These are phyloP conservation scores for Citrus trifoliata DNA, from an alignment of 345 rosid species.

Conservation along the genomic window DNA sequence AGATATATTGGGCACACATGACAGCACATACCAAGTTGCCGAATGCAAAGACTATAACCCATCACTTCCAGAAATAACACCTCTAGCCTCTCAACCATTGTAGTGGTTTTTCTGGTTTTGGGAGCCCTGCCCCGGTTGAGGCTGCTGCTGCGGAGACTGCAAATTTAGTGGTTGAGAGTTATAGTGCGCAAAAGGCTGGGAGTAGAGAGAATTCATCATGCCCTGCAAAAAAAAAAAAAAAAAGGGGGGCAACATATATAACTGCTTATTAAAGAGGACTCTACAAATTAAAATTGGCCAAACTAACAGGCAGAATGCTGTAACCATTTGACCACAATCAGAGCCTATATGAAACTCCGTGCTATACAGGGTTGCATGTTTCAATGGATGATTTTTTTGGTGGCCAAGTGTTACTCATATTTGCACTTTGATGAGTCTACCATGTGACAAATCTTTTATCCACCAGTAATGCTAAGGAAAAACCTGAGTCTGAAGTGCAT, in stretches of 20 bases:
- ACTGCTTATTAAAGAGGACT: neutral
- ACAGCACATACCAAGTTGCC: slow-evolving; percentile 75
- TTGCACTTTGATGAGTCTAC: neutral
- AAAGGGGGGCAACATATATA: neutral
- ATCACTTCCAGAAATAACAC: slow-evolving; percentile 27
- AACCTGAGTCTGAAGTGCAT: slow-evolving; percentile 91
- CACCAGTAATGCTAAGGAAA: slow-evolving; percentile 2
- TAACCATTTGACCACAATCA: neutral
- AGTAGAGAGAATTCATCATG: slow-evolving; percentile 85
- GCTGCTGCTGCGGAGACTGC: slow-evolving; percentile 60
- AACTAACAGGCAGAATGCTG: neutral
- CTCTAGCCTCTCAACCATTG: slow-evolving; percentile 58
- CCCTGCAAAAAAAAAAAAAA: slow-evolving; percentile 46
- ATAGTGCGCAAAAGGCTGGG: slow-evolving; percentile 88
- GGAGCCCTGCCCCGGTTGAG: slow-evolving; percentile 76
- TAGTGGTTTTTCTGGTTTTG: slow-evolving; percentile 80
- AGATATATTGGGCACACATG: slow-evolving; percentile 44
- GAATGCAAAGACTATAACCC: slow-evolving; percentile 75
- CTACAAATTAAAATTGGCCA: neutral
- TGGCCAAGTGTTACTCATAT: neutral
- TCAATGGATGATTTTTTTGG: neutral
- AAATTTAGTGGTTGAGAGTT: slow-evolving; percentile 71
- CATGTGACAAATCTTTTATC: neutral
- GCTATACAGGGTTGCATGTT: neutral
- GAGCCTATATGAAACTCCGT: neutral